phyloP scores from a whole-genome alignment of 1,139 yeast genomes.

The Hansenula lynferdii region DNA sequence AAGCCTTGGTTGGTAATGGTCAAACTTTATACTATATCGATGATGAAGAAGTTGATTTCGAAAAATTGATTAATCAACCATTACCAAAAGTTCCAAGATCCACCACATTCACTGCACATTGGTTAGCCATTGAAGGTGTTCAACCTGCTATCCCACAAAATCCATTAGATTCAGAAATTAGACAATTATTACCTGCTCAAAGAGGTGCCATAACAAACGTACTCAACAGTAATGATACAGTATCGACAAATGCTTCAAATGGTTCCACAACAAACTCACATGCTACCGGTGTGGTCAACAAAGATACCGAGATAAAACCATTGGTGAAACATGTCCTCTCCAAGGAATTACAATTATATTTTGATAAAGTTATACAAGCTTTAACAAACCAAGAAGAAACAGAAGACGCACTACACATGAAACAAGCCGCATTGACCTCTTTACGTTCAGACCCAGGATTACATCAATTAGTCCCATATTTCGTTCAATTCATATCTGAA shows the following conservation, averaged over 20 bases:
- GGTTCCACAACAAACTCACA: slow-evolving; percentile 5
- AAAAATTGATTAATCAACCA: slow-evolving; percentile 88
- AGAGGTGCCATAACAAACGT: slow-evolving; percentile 66
- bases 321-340: slow-evolving; percentile 95
- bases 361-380: slow-evolving; percentile 86
- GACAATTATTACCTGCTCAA: slow-evolving; percentile 56
- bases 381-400: slow-evolving; percentile 51
- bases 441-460: slow-evolving; percentile 90
- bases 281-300: slow-evolving; percentile 15
- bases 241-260: slow-evolving; percentile 10
- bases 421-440: slow-evolving; percentile 78
- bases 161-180: slow-evolving; percentile 77
- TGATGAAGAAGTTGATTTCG: slow-evolving; percentile 89
- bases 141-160: slow-evolving; percentile 98
- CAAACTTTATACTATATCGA: slow-evolving; percentile 91
- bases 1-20: slow-evolving; percentile 87
- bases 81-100: slow-evolving; percentile 93
- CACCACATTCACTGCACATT: slow-evolving; percentile 92
- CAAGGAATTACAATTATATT: slow-evolving; percentile 88
- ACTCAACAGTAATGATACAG: slow-evolving; percentile 27
- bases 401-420: slow-evolving; percentile 37
- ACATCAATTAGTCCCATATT: slow-evolving; percentile 94
- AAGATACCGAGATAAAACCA: slow-evolving; percentile 78
- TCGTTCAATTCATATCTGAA: slow-evolving; percentile 94
- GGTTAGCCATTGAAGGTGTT: slow-evolving; percentile 98